Evolutionary conservation across 306 rosid genomes (phyloP).

Genomic region (Dryas octopetala): DNA sequence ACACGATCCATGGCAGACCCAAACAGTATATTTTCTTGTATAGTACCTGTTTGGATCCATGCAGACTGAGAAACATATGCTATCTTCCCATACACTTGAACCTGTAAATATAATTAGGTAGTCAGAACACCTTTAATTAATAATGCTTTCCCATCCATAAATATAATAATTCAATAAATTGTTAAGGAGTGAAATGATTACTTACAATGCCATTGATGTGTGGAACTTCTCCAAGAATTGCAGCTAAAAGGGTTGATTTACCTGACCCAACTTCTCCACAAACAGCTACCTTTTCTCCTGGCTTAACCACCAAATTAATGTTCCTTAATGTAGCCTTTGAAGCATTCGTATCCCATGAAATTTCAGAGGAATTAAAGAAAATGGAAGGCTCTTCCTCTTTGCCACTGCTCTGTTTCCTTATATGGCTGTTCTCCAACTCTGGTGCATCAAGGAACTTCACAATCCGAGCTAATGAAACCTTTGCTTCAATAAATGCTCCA

Average conservation of each 20-base stretch:
- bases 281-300: constrained; percentile 34
- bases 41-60: constrained; percentile 59
- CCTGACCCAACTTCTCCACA: constrained; percentile 42
- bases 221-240: constrained; percentile 38
- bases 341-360: constrained; percentile 31
- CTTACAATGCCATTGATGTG: constrained; percentile 28
- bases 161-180: background rate
- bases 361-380: constrained; percentile 13
- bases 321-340: constrained; percentile 21
- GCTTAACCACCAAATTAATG: constrained; percentile 22
- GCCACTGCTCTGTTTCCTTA: background rate
- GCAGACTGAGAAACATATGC: constrained; percentile 68
- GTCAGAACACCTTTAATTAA: background rate
- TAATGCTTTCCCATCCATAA: background rate
- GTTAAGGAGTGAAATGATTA: background rate
- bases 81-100: constrained; percentile 39
- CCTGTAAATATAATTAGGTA: constrained; percentile 30
- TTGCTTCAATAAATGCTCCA: constrained; percentile 33
- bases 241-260: constrained; percentile 37
- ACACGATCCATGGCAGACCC: constrained; percentile 40
- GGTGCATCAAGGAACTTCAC: constrained; percentile 32
- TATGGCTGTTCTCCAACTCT: constrained; percentile 19
- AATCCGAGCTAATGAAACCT: constrained; percentile 28
- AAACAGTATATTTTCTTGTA: constrained; percentile 50
- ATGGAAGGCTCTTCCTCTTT: constrained; percentile 19